These are phyloP conservation scores for Astraeus odoratus DNA, from an alignment of 768 basidiomycete species.

Conservation along the genomic window DNA sequence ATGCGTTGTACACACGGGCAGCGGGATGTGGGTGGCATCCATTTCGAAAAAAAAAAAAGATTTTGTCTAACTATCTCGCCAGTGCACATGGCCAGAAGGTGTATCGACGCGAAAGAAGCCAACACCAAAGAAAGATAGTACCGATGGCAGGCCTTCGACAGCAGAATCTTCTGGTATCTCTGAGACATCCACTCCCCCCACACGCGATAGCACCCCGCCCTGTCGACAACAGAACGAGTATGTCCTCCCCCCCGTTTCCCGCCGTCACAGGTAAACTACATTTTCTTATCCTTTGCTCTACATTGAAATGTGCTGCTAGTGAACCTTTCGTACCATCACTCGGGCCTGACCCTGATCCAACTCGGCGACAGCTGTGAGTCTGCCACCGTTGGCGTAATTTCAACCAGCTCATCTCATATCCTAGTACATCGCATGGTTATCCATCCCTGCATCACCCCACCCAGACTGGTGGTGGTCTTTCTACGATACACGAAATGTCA, in stretches of 20 bases:
- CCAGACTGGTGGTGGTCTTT: conserved; percentile 38
- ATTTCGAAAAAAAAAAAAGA: conserved; percentile 3
- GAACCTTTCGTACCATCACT: conserved; percentile 41
- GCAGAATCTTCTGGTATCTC: conserved; percentile 70
- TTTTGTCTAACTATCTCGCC: conserved; percentile 8
- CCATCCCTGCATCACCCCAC: conserved; percentile 35
- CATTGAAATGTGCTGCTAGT: conserved; percentile 22
- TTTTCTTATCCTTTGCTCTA: not conserved
- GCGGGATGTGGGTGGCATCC: conserved; percentile 52
- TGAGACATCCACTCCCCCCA: conserved; percentile 66
- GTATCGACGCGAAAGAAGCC: conserved; percentile 68
- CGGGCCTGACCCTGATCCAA: conserved; percentile 36
- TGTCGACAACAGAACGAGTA: conserved; percentile 39
- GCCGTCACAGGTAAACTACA: conserved; percentile 34
- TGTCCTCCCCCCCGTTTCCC: conserved; percentile 30
- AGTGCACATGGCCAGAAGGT: conserved; percentile 85
- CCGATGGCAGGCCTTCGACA: conserved; percentile 63
- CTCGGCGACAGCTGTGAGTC: conserved; percentile 45
- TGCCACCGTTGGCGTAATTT: not conserved
- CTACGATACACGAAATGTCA: conserved; percentile 54
- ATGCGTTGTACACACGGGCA: conserved; percentile 82
- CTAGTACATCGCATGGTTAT: conserved; percentile 40
- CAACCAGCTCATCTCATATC: conserved; percentile 9
- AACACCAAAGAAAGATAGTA: conserved; percentile 46
- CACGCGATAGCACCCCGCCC: conserved; percentile 59